phyloP scores from a whole-genome alignment of 208 protist genomes.

The Leishmania guyanensis region DNA sequence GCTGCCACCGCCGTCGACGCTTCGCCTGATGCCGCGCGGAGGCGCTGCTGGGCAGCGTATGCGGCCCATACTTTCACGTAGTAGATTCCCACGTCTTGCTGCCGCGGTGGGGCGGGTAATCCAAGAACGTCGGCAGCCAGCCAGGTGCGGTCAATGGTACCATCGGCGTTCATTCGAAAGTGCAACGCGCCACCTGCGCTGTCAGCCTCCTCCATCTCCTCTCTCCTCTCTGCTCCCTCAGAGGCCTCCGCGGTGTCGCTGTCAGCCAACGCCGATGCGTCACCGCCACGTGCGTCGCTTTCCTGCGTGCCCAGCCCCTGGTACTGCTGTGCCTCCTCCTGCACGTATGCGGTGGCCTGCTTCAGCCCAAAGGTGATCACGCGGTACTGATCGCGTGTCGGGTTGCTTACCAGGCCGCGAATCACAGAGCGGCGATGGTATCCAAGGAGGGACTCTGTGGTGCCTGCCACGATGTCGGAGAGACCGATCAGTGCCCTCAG shows the following conservation, averaged over 20 bases:
- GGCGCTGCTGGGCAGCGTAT: conserved; percentile 12
- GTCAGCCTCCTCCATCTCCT: conserved; percentile 3
- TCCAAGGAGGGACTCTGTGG: conserved; percentile 53
- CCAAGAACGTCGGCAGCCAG: background rate
- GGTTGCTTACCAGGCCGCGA: conserved; percentile 43
- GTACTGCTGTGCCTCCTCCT: conserved; percentile 42
- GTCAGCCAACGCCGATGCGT: background rate
- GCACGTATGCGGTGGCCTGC: conserved; percentile 68
- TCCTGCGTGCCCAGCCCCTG: background rate
- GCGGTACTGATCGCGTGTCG: conserved; percentile 62
- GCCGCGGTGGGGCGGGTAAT: conserved; percentile 13
- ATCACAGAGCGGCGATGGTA: conserved; percentile 49
- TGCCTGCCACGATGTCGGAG: conserved; percentile 52
- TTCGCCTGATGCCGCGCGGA: background rate
- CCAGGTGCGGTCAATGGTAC: conserved; percentile 17
- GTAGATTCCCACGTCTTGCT: conserved; percentile 17
- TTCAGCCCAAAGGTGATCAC: conserved; percentile 65
- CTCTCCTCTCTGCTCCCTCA: background rate
- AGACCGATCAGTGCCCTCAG: conserved; percentile 43
- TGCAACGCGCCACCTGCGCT: conserved; percentile 1
- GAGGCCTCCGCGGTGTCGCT: conserved; percentile 2
- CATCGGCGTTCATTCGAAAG: conserved; percentile 6
- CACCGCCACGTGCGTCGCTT: background rate
- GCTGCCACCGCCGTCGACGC: background rate
- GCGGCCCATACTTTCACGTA: conserved; percentile 21